These are phyloP conservation scores for Ceriops zippeliana DNA, from an alignment of 345 rosid genomes.

Conservation along the genomic window DNA sequence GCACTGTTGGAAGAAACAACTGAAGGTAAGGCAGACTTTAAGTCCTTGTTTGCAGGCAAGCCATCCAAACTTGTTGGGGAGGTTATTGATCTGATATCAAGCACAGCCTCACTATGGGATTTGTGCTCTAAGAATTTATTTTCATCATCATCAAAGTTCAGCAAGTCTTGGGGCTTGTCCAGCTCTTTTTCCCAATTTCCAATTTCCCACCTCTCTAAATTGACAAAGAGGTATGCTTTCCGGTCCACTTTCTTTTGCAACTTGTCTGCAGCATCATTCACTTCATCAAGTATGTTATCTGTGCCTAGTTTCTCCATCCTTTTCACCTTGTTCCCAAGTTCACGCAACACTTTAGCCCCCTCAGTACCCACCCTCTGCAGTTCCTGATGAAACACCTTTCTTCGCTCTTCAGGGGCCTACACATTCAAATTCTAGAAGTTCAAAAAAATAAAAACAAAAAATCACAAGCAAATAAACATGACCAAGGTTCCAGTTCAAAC, in stretches of 20 bases:
- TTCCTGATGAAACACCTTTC: constrained; percentile 65
- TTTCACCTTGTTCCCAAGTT: constrained; percentile 69
- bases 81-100: constrained; percentile 44
- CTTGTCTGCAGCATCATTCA: constrained; percentile 73
- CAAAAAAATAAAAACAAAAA: not conserved
- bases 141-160: constrained; percentile 46
- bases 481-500: no score
- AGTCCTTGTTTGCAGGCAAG: constrained; percentile 1
- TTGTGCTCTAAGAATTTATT: constrained; percentile 44
- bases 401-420: constrained; percentile 77
- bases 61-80: constrained; percentile 27
- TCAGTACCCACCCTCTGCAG: constrained; percentile 60
- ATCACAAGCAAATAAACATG: no score
- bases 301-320: constrained; percentile 78
- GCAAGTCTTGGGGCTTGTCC: constrained; percentile 46
- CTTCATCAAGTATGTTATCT: constrained; percentile 56
- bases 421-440: constrained; percentile 10
- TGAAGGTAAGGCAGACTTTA: constrained; percentile 15
- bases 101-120: constrained; percentile 74
- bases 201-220: constrained; percentile 84
- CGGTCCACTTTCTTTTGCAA: constrained; percentile 70
- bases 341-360: constrained; percentile 74
- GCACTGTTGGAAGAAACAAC: constrained; percentile 23
- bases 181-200: constrained; percentile 47
- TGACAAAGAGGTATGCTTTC: constrained; percentile 79